These are phyloP conservation scores for Coriolopsis trogii DNA, from an alignment of 1,284 basidiomycete species.

Conservation along the genomic window DNA sequence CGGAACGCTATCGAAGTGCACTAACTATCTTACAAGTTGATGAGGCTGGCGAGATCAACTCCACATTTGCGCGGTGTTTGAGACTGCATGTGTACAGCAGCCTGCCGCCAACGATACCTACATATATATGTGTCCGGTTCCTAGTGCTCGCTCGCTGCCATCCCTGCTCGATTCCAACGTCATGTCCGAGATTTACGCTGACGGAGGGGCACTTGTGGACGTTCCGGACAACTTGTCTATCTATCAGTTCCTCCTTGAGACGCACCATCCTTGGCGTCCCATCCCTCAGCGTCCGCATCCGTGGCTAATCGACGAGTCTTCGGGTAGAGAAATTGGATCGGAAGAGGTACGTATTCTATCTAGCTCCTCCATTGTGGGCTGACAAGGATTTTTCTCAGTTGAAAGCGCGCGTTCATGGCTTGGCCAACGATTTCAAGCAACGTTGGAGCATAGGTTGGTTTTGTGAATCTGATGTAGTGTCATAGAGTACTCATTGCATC, in stretches of 20 bases:
- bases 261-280: constrained; percentile 50
- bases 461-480: no score
- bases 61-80: no score
- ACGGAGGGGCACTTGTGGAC: constrained; percentile 34
- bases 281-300: constrained; percentile 14
- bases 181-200: constrained; percentile 3
- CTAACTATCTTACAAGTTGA: no score
- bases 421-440: constrained; percentile 18
- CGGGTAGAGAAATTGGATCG: constrained; percentile 47
- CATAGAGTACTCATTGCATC: background rate
- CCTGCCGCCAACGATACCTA: background rate
- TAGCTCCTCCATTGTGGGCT: background rate
- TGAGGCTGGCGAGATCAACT: no score
- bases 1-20: no score
- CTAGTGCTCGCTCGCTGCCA: background rate
- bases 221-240: constrained; percentile 71
- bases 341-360: constrained; percentile 48
- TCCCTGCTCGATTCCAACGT: background rate
- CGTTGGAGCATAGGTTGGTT: constrained; percentile 18
- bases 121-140: background rate
- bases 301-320: constrained; percentile 67
- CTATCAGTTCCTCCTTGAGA: constrained; percentile 71
- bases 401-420: constrained; percentile 10
- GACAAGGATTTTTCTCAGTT: constrained; percentile 7
- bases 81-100: no score